These are phyloP conservation scores for Mitragyna speciosa DNA, from an alignment of 257 asterid genomes.

Conservation along the genomic window DNA sequence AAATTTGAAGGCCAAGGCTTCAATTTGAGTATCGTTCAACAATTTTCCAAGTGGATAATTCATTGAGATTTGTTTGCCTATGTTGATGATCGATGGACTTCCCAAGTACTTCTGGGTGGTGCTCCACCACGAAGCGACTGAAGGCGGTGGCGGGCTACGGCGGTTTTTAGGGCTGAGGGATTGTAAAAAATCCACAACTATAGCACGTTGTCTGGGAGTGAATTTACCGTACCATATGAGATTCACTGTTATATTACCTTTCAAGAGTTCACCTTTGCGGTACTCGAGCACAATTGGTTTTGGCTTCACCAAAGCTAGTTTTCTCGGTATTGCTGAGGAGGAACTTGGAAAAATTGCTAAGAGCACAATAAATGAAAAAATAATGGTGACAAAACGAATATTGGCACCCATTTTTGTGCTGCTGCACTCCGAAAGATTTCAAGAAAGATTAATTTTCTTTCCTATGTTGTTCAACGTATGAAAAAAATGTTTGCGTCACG, in stretches of 20 bases:
- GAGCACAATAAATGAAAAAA: slow-evolving; percentile 16
- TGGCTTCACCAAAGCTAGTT: slow-evolving; percentile 31
- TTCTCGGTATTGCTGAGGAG: slow-evolving; percentile 30
- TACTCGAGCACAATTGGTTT: slow-evolving; percentile 31
- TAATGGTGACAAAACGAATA: background rate
- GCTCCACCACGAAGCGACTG: slow-evolving; percentile 45
- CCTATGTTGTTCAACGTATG: background rate
- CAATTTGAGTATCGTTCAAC: slow-evolving; percentile 29
- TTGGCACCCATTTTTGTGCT: slow-evolving; percentile 21
- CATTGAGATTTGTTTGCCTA: slow-evolving; percentile 27
- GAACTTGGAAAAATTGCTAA: slow-evolving; percentile 15
- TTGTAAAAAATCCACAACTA: slow-evolving; percentile 23
- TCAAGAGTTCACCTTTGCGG: slow-evolving; percentile 37
- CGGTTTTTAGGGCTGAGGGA: slow-evolving; percentile 18
- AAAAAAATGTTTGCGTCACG: background rate
- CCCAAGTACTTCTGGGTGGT: slow-evolving; percentile 41
- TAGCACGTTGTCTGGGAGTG: slow-evolving; percentile 26
- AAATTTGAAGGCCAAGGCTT: slow-evolving; percentile 28
- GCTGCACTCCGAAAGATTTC: background rate
- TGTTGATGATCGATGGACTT: slow-evolving; percentile 15
- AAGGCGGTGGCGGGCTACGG: slow-evolving; percentile 7
- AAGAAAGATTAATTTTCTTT: background rate
- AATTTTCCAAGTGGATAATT: slow-evolving; percentile 38
- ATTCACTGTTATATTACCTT: slow-evolving; percentile 41
- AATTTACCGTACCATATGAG: slow-evolving; percentile 38